A percentile compares a stretch with the other conserved stretches of the same genome.
Conservation (phyloP, 1,284 basidiomycete species). For the Boletellus deceptivus region DNA sequence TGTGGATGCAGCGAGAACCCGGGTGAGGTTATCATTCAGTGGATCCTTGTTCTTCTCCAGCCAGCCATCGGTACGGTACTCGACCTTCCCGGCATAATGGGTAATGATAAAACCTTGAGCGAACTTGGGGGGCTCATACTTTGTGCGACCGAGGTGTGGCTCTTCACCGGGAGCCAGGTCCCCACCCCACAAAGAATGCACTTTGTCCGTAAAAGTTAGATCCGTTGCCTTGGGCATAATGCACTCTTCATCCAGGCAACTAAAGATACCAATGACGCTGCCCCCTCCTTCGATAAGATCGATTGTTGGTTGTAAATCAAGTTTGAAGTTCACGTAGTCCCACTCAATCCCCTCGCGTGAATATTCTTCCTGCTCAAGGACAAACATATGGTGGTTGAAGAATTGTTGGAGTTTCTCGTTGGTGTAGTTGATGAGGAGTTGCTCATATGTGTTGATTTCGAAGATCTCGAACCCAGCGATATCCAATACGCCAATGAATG, state of each 20-base stretch:
- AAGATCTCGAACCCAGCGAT: constrained; percentile 99
- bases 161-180: constrained; percentile 48
- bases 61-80: constrained; percentile 96
- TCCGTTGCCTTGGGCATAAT: constrained; percentile 99
- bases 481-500: constrained; percentile 98
- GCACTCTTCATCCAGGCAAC: constrained; percentile 95
- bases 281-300: constrained; percentile 90
- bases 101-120: constrained; percentile 94
- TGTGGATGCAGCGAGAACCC: constrained; percentile 82
- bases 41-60: constrained; percentile 99
- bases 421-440: constrained; percentile 98
- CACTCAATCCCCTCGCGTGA: constrained; percentile 95
- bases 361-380: constrained; percentile 99
- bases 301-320: constrained; percentile 97
- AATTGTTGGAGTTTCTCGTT: constrained; percentile 97
- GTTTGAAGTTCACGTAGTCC: constrained; percentile 98
- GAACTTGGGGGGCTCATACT: constrained; percentile 88
- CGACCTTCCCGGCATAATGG: constrained; percentile 97
- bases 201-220: constrained; percentile 92
- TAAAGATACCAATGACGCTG: constrained; percentile 82
- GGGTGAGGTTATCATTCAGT: constrained; percentile 93
- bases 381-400: constrained; percentile 99
- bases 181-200: constrained; percentile 70
- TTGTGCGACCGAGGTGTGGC: constrained; percentile 72
- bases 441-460: constrained; percentile 91